Evolutionary conservation across 257 asterid species (phyloP).

Genomic region (Solanum neorickii): DNA sequence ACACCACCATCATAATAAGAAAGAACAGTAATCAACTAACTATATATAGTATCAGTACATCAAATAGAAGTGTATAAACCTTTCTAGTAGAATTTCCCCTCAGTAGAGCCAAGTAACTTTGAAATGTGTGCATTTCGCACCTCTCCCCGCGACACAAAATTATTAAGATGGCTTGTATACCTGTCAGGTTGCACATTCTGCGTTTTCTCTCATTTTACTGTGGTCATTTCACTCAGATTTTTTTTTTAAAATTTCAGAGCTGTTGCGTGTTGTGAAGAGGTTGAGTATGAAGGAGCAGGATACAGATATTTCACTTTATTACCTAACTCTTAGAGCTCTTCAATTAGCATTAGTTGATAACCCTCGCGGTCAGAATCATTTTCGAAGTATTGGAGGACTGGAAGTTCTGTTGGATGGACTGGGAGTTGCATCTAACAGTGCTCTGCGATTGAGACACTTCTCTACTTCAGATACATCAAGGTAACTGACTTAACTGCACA

Average conservation of each 20-base stretch:
- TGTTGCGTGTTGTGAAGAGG: conserved; percentile 85
- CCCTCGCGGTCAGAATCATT: conserved; percentile 97
- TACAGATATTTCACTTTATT: conserved; percentile 69
- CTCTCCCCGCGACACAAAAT: not conserved
- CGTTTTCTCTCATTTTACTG: not conserved
- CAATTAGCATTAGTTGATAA: conserved; percentile 73
- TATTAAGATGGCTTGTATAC: not conserved
- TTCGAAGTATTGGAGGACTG: conserved; percentile 96
- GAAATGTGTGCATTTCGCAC: not conserved
- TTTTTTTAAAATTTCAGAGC: conserved; percentile 31
- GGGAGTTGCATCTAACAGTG: conserved; percentile 59
- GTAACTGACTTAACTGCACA: conserved; percentile 11
- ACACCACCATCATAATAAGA: not conserved
- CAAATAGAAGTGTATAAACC: not conserved
- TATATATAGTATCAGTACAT: not conserved
- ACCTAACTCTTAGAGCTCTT: conserved; percentile 76
- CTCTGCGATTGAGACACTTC: conserved; percentile 34
- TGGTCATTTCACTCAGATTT: not conserved
- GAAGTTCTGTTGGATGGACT: conserved; percentile 95
- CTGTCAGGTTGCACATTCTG: not conserved
- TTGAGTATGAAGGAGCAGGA: conserved; percentile 81
- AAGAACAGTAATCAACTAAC: not conserved
- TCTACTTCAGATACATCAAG: conserved; percentile 31
- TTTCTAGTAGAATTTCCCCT: not conserved
- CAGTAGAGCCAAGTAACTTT: not conserved